Conservation (phyloP, 352 stramenopile genomes). For the Globisporangium lucens region DNA sequence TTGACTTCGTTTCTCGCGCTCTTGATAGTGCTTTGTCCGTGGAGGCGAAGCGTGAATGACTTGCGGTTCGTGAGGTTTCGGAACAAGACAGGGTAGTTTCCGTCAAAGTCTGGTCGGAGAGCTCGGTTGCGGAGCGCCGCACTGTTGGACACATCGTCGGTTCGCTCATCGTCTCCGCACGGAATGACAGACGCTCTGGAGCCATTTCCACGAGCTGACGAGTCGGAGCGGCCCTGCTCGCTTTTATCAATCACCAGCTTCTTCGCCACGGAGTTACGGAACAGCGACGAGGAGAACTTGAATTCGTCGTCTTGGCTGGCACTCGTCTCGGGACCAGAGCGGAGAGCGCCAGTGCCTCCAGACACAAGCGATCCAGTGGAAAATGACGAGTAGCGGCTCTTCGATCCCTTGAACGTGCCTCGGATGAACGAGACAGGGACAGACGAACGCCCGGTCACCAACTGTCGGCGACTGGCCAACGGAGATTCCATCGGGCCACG, state of each 20-base stretch:
- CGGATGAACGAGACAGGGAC: slow-evolving; percentile 76
- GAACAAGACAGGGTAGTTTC: slow-evolving; percentile 58
- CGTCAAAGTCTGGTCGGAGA: slow-evolving; percentile 49
- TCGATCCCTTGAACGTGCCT: slow-evolving; percentile 71
- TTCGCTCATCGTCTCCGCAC: slow-evolving; percentile 43
- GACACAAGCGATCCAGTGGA: slow-evolving; percentile 19
- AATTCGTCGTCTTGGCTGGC: slow-evolving; percentile 46
- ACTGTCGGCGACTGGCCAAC: slow-evolving; percentile 54
- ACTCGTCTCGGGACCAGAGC: slow-evolving; percentile 19
- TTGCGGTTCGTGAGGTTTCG: slow-evolving; percentile 71
- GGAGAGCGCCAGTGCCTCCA: slow-evolving; percentile 17
- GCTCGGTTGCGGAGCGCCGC: slow-evolving; percentile 23
- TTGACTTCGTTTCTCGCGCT: slow-evolving; percentile 58
- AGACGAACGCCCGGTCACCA: slow-evolving; percentile 41
- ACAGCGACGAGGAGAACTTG: slow-evolving; percentile 63
- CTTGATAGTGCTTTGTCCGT: slow-evolving; percentile 50
- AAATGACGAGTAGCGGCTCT: slow-evolving; percentile 58
- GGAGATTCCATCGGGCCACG: slow-evolving; percentile 53
- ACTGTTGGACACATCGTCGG: slow-evolving; percentile 22
- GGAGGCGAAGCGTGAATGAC: slow-evolving; percentile 54
- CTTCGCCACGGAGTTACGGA: slow-evolving; percentile 51
- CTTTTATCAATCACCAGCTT: slow-evolving; percentile 60
- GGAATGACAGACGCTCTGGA: slow-evolving; percentile 58
- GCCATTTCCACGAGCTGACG: slow-evolving; percentile 10
- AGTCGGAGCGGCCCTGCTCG: slow-evolving; percentile 22